Percentiles rank a stretch among this genome's conserved stretches.
phyloP scores from a whole-genome alignment of 805 yeast genomes.

The Candida argentea region DNA sequence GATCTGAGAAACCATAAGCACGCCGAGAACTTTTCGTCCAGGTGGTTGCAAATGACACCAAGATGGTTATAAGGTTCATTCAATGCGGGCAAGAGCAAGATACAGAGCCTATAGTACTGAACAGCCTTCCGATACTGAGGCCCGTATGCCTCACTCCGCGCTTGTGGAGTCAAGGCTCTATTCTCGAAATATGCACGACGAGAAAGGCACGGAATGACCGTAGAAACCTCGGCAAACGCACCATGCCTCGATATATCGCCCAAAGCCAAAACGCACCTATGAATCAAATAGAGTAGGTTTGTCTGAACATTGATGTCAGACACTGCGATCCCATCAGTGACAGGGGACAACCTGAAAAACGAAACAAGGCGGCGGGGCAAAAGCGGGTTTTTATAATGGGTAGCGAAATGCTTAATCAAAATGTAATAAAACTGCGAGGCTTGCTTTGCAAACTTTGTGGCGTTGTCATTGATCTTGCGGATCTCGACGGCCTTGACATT shows the following conservation, averaged over 20 bases:
- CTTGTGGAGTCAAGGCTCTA: constrained; percentile 18
- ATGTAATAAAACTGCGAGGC: constrained; percentile 38
- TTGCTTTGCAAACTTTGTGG: constrained; percentile 38
- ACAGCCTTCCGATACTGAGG: constrained; percentile 18
- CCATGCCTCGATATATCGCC: constrained; percentile 55
- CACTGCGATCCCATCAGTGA: constrained; percentile 5
- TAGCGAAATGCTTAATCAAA: constrained; percentile 30
- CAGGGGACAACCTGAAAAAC: constrained; percentile 14
- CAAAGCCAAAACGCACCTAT: constrained; percentile 40
- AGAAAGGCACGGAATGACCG: constrained; percentile 25
- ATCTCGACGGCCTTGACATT: constrained; percentile 39
- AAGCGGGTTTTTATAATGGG: constrained; percentile 25
- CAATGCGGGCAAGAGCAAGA: constrained; percentile 51
- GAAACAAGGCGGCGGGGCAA: constrained; percentile 21
- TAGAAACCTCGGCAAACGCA: constrained; percentile 36
- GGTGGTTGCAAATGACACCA: constrained; percentile 34
- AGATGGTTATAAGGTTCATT: constrained; percentile 59
- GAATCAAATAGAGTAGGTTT: constrained; percentile 31
- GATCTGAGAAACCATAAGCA: constrained; percentile 48
- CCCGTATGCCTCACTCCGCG: constrained; percentile 29
- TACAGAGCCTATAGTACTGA: constrained; percentile 38
- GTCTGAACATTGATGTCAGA: constrained; percentile 14
- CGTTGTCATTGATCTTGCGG: constrained; percentile 43
- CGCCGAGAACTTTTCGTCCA: constrained; percentile 37
- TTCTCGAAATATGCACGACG: constrained; percentile 18